These are phyloP conservation scores for Phialocephala subalpina DNA, from an alignment of 2,329 filamentous ascomycete genomes.

Conservation along the genomic window DNA sequence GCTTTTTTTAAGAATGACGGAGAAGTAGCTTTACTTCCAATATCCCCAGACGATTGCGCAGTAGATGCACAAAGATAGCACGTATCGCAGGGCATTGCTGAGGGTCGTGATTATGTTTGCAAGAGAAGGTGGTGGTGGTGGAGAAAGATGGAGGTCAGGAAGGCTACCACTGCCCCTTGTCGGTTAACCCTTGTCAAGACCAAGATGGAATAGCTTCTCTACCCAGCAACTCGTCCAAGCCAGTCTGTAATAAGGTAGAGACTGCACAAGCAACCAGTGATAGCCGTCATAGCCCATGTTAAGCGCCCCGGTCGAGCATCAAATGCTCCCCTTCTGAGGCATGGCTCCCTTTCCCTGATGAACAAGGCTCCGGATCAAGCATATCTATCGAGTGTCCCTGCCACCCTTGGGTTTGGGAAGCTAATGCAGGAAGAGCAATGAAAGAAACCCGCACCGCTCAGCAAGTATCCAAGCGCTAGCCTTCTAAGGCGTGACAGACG, in stretches of 20 bases:
- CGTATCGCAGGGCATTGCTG: conserved; percentile 44
- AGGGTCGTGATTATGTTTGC: conserved; percentile 35
- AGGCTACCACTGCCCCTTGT: conserved; percentile 24
- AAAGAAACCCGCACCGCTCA: background rate
- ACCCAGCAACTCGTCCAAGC: conserved; percentile 15
- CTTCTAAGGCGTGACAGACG: conserved; percentile 8
- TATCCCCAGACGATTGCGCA: conserved; percentile 36
- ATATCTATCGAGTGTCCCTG: background rate
- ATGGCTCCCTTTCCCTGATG: background rate
- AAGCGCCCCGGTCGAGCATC: conserved; percentile 1
- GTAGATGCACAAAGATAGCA: conserved; percentile 44
- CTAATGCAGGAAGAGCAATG: background rate
- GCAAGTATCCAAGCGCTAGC: conserved; percentile 1
- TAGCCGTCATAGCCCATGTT: conserved; percentile 11
- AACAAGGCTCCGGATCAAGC: conserved; percentile 8
- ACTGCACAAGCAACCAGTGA: conserved; percentile 19
- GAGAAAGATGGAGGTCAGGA: conserved; percentile 24
- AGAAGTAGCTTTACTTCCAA: conserved; percentile 36
- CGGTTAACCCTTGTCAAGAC: conserved; percentile 12
- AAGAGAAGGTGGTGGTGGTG: conserved; percentile 22
- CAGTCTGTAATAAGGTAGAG: conserved; percentile 21
- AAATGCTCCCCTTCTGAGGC: conserved; percentile 5
- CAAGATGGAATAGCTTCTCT: conserved; percentile 17
- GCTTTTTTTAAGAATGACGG: conserved; percentile 32
- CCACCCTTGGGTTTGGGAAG: conserved; percentile 2